These are phyloP conservation scores for Psilocybe cyanescens DNA, from an alignment of 768 basidiomycete species.

Conservation along the genomic window DNA sequence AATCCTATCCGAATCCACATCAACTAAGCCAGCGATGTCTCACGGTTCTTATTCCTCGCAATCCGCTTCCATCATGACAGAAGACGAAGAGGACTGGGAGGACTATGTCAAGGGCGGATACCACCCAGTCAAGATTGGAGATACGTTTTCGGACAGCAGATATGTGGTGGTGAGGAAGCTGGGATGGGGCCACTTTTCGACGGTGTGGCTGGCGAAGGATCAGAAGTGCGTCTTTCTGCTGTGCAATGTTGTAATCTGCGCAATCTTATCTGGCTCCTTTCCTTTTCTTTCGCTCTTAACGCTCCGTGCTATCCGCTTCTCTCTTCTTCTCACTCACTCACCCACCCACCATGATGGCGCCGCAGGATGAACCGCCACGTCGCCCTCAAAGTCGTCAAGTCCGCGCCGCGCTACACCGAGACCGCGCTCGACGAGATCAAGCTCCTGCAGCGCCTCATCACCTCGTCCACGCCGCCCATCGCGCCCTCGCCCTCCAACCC, in stretches of 20 bases:
- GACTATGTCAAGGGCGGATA: constrained; percentile 84
- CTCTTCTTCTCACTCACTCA: neutral
- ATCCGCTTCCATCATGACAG: constrained; percentile 81
- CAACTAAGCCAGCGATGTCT: constrained; percentile 47
- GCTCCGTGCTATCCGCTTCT: neutral
- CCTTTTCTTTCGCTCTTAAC: neutral
- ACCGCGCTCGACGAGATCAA: constrained; percentile 99
- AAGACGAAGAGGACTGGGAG: constrained; percentile 94
- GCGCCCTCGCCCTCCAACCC: constrained; percentile 52
- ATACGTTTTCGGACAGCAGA: constrained; percentile 83
- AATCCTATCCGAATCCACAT: no score
- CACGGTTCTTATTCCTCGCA: constrained; percentile 76
- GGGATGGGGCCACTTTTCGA: constrained; percentile 95
- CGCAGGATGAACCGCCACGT: constrained; percentile 92
- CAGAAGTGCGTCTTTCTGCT: constrained; percentile 57
- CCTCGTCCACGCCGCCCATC: constrained; percentile 66
- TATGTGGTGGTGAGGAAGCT: constrained; percentile 94
- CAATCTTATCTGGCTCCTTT: constrained; percentile 16
- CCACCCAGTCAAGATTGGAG: constrained; percentile 95
- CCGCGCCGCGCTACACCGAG: constrained; percentile 95
- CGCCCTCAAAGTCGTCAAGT: constrained; percentile 99
- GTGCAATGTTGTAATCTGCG: constrained; percentile 7
- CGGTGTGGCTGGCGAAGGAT: constrained; percentile 90
- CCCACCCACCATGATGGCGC: constrained; percentile 11
- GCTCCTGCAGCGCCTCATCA: constrained; percentile 92